A percentile compares a stretch with the other conserved stretches of the same genome.
phyloP scores from a whole-genome alignment of 2,329 filamentous ascomycete species.

The Tolypocladium guangdongense region DNA sequence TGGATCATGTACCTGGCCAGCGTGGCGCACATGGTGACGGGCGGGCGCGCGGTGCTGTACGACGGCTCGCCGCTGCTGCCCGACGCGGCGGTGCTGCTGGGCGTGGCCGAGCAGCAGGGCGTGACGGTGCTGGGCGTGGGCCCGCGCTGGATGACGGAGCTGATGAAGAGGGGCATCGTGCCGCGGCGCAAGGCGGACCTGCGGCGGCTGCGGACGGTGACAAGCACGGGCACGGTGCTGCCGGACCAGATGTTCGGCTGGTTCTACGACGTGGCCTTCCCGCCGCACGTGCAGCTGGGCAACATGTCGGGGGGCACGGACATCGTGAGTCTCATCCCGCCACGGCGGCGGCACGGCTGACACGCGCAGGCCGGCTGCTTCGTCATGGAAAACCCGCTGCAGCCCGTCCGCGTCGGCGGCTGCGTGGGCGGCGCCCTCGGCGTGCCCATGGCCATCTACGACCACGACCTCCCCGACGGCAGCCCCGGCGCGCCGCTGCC shows the following conservation, averaged over 20 bases:
- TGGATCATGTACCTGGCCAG: conserved; percentile 81
- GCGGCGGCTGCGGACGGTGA: conserved; percentile 48
- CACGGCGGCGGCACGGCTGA: too few species aligned
- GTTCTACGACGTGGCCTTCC: conserved; percentile 64
- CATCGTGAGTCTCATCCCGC: conserved; percentile 48
- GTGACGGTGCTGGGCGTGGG: conserved; percentile 67
- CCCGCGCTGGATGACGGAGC: conserved; percentile 65
- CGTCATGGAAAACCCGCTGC: conserved; percentile 54
- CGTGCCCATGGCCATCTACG: conserved; percentile 46
- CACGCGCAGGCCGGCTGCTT: conserved; percentile 48
- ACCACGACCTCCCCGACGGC: conserved; percentile 43
- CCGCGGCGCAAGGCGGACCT: conserved; percentile 55
- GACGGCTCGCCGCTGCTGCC: conserved; percentile 75
- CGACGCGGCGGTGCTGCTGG: conserved; percentile 50
- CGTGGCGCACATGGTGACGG: conserved; percentile 47
- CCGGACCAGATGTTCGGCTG: conserved; percentile 69
- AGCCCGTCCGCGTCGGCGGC: conserved; percentile 51
- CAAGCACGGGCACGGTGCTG: conserved; percentile 72
- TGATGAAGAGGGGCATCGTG: conserved; percentile 51
- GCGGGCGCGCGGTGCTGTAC: conserved; percentile 58
- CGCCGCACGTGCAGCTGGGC: conserved; percentile 50
- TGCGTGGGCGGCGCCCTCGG: conserved; percentile 40
- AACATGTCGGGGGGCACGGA: conserved; percentile 75
- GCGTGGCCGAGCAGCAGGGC: conserved; percentile 48
- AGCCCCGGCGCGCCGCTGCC: conserved; percentile 32